Base-by-base conservation (phyloP, 2,329 filamentous ascomycete species). In the Keithomyces neogunnii region DNA sequence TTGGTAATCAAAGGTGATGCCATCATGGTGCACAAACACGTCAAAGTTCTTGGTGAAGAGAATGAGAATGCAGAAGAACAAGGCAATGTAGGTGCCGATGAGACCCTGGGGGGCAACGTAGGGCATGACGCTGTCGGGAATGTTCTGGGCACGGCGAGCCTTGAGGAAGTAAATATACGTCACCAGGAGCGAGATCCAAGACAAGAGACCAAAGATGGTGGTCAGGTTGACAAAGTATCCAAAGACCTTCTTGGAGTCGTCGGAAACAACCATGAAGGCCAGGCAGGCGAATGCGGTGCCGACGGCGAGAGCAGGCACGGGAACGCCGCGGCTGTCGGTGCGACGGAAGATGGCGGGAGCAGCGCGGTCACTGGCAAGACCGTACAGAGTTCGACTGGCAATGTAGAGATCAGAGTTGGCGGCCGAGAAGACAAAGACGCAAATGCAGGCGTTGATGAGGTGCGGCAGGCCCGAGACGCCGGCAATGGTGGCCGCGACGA, bases 31-130 rank as follows among this genome's bases (percentile, higher is more conserved):
- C 55, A 81, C 73, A 67, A 93, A 93, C 53, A 86, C 84, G 51
- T 80, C 75, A 68, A 82, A 93, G 74, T 89, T 91, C 78, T 93
- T 95, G 62, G 88, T 92, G 48, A 95, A 63, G 2, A 85, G 80
- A 55, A 93, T 86, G 35, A 93, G 63, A 61, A 77, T 75, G 69
- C 86, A 89, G 69, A 89, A 84, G 62, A 74, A 71, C 2, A 93
- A 74, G 0, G 85, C 85, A 53, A 73, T 71, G 62, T 82, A 82
- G 0, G 84, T 89, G 9, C 88, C 89, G 55, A 66, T 78, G 38
- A 82, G 69, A n/a, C 88, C 87, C 13, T 91, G 75, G 0, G 88
- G 88, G 0, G 88, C 85, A 13, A 75, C 75, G 64, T 85, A 90
- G 19, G 81, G 78, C 54, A 87, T 70, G 43, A 70, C 67, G 10